A percentile compares a stretch with the other conserved stretches of the same genome.
These are phyloP conservation scores for Vanrija humicola DNA, from an alignment of 1,284 basidiomycete species.

Conservation along the genomic window DNA sequence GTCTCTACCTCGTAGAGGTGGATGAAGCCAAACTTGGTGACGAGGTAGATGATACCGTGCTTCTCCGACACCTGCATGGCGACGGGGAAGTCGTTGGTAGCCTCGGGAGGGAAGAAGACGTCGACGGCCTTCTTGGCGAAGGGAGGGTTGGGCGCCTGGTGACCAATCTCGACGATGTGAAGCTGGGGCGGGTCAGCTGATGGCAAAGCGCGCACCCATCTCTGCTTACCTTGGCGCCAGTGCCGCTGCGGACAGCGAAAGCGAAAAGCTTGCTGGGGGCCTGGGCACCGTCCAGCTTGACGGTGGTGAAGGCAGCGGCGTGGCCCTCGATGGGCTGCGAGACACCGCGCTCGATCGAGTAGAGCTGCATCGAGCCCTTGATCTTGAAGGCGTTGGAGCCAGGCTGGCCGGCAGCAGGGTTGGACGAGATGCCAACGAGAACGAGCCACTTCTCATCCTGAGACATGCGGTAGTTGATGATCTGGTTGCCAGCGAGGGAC, in stretches of 20 bases:
- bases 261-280: constrained; percentile 87
- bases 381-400: constrained; percentile 95
- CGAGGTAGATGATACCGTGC: constrained; percentile 95
- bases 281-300: constrained; percentile 82
- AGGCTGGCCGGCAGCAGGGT: constrained; percentile 60
- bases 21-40: constrained; percentile 99
- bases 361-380: constrained; percentile 94
- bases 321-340: constrained; percentile 99
- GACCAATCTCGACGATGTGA: constrained; percentile 98
- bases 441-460: constrained; percentile 97
- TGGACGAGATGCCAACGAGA: constrained; percentile 91
- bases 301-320: constrained; percentile 90
- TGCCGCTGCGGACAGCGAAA: constrained; percentile 91
- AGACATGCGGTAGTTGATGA: constrained; percentile 96
- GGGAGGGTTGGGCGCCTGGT: constrained; percentile 87
- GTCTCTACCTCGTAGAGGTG: constrained; percentile 98
- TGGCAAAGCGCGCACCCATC: not conserved
- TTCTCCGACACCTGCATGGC: constrained; percentile 98
- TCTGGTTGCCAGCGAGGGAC: constrained; percentile 89
- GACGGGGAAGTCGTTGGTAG: constrained; percentile 98
- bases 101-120: constrained; percentile 98
- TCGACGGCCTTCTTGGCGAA: constrained; percentile 98
- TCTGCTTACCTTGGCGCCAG: constrained; percentile 81
- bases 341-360: constrained; percentile 72
- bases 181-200: constrained; percentile 57